Evolutionary conservation across 179 eudicot genomes (phyloP).

Genomic region (Beta macrorhiza): DNA sequence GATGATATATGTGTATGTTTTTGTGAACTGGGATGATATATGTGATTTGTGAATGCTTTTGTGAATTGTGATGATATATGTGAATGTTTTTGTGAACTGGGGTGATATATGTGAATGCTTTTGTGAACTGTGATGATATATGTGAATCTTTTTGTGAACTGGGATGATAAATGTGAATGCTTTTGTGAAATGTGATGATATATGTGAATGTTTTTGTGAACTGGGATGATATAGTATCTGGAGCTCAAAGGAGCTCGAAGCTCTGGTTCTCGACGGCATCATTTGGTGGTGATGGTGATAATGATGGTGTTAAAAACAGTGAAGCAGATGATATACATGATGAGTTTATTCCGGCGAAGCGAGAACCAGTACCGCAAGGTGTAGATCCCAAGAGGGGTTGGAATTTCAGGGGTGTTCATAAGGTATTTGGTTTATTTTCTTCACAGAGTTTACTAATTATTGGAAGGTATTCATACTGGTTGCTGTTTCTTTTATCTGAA

Average conservation of each 20-base stretch:
- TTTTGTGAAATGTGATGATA: not conserved
- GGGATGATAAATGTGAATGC: not conserved
- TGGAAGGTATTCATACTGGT: not conserved
- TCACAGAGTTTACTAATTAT: not conserved
- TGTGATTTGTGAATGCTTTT: not conserved
- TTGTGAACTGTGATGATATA: too few relatives aligned
- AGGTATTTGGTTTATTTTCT: slow-evolving; percentile 43
- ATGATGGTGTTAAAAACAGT: slow-evolving; percentile 33
- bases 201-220: not conserved
- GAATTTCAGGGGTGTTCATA: slow-evolving; percentile 89
- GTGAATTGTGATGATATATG: too few relatives aligned
- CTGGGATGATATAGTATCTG: slow-evolving; percentile 35
- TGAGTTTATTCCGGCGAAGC: slow-evolving; percentile 46
- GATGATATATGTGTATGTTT: too few relatives aligned
- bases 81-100: not conserved
- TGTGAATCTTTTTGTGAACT: too few relatives aligned
- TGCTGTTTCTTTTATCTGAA: not conserved
- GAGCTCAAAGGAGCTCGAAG: slow-evolving; percentile 47
- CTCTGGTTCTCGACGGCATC: slow-evolving; percentile 48
- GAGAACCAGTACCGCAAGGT: slow-evolving; percentile 50
- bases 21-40: too few relatives aligned
- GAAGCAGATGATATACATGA: slow-evolving; percentile 37
- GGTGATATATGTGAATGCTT: slow-evolving; percentile 16
- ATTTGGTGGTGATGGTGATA: slow-evolving; percentile 30
- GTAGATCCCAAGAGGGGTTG: slow-evolving; percentile 86